Percentiles rank a stretch among this genome's conserved stretches.
phyloP scores from a whole-genome alignment of 2,329 filamentous ascomycete genomes.

The Aspergillus novoparasiticus region DNA sequence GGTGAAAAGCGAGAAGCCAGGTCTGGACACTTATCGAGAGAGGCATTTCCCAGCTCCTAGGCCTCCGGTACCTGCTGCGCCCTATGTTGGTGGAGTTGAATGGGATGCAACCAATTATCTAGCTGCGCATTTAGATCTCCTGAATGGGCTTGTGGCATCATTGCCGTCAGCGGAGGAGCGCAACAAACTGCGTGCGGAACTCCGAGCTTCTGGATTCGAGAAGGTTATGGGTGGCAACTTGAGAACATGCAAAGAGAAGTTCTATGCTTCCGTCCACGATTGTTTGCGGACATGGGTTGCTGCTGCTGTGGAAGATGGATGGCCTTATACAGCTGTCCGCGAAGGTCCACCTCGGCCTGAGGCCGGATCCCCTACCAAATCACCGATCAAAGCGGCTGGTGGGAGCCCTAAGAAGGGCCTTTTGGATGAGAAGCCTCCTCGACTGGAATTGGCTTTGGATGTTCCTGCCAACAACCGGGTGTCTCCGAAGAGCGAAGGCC shows the following conservation, averaged over 20 bases:
- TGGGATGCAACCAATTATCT: conserved; percentile 99
- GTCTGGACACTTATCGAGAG: conserved; percentile 44
- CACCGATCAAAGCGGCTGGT: conserved; percentile 47
- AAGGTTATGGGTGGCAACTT: conserved; percentile 82
- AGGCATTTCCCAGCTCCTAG: conserved; percentile 82
- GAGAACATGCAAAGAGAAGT: conserved; percentile 94
- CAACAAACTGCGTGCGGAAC: conserved; percentile 74
- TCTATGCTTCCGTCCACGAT: conserved; percentile 90
- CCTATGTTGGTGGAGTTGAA: conserved; percentile 95
- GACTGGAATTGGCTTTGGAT: conserved; percentile 55
- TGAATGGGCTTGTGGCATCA: conserved; percentile 87
- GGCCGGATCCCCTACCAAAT: conserved; percentile 45
- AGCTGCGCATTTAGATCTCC: conserved; percentile 84
- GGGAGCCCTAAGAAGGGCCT: conserved; percentile 49
- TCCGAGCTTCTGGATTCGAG: conserved; percentile 86
- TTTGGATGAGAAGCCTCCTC: conserved; percentile 57
- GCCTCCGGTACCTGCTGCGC: conserved; percentile 88
- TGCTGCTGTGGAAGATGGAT: conserved; percentile 82
- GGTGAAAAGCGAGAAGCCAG: conserved; percentile 34
- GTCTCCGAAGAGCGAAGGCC: conserved; percentile 29
- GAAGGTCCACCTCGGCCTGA: conserved; percentile 48
- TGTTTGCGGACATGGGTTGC: conserved; percentile 87
- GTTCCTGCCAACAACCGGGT: conserved; percentile 26
- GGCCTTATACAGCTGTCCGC: conserved; percentile 79
- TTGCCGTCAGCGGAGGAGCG: conserved; percentile 70